Conservation (phyloP, 257 asterid species). For the Jasminum sambac region DNA sequence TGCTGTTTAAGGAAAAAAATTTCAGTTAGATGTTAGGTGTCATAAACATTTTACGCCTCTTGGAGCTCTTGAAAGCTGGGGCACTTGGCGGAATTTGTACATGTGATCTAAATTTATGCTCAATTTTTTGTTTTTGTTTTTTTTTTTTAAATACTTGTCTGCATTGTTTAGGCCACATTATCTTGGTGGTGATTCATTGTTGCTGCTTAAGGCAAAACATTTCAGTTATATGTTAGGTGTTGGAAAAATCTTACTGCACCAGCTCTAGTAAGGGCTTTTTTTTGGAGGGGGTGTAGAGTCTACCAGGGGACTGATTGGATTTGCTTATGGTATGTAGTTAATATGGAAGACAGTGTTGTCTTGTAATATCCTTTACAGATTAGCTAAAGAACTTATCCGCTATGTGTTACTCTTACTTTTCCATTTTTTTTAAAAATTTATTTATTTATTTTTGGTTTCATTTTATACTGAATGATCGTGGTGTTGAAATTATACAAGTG, state of each 20-base stretch:
- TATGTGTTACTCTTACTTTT: neutral
- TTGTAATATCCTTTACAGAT: neutral
- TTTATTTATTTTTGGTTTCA: neutral
- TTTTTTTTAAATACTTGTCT: no score
- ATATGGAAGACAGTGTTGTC: neutral
- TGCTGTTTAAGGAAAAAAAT: neutral
- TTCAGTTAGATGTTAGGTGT: neutral
- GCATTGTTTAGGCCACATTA: no score
- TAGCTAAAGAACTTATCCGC: conserved; percentile 4
- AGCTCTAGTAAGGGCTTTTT: no score
- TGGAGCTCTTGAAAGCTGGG: conserved; percentile 2
- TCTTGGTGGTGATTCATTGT: no score
- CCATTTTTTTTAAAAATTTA: neutral
- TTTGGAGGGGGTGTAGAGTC: no score
- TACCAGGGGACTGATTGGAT: neutral
- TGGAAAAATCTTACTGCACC: no score
- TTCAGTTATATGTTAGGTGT: no score
- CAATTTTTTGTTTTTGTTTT: neutral
- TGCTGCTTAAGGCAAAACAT: no score
- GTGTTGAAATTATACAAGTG: neutral
- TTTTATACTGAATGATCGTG: neutral
- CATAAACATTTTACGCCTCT: neutral
- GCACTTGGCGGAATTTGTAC: conserved; percentile 7
- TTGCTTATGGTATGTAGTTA: neutral
- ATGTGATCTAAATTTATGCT: neutral